Evolutionary conservation across 1,139 yeast genomes (phyloP).

Genomic region (Yamadazyma epiphylla): DNA sequence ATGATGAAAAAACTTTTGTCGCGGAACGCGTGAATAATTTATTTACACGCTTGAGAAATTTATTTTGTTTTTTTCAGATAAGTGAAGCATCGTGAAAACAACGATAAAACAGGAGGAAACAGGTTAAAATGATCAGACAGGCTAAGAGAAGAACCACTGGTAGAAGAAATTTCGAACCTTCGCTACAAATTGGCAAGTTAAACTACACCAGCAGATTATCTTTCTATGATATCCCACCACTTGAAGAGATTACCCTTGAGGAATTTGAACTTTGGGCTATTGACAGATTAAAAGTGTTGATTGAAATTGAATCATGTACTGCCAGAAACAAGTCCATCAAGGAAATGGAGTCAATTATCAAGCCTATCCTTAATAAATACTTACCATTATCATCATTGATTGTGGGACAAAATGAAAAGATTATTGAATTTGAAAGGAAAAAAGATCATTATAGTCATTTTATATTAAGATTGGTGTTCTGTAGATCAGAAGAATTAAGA

Average conservation of each 20-base stretch:
- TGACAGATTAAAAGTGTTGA: constrained; percentile 76
- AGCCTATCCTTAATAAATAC: constrained; percentile 59
- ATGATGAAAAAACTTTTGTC: constrained; percentile 7
- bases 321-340: constrained; percentile 61
- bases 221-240: constrained; percentile 73
- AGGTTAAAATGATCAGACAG: constrained; percentile 70
- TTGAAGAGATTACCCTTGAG: constrained; percentile 81
- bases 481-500: constrained; percentile 84
- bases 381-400: constrained; percentile 53
- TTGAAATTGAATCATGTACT: constrained; percentile 76
- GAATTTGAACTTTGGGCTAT: constrained; percentile 96
- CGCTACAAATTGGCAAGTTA: constrained; percentile 2
- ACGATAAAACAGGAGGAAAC: too few species aligned
- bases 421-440: constrained; percentile 52
- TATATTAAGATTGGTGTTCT: constrained; percentile 82
- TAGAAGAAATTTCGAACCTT: constrained; percentile 59
- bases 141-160: constrained; percentile 74
- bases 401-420: constrained; percentile 26
- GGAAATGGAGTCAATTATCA: constrained; percentile 64
- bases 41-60: too few species aligned
- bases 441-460: constrained; percentile 93
- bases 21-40: too few species aligned
- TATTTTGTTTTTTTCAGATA: too few species aligned
- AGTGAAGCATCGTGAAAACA: too few species aligned
- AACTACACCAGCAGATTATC: constrained; percentile 39